A percentile compares a stretch with the other conserved stretches of the same genome.
Evolutionary conservation across 78 protist genomes (phyloP).

Genomic region (Dictyostelium purpureum): DNA sequence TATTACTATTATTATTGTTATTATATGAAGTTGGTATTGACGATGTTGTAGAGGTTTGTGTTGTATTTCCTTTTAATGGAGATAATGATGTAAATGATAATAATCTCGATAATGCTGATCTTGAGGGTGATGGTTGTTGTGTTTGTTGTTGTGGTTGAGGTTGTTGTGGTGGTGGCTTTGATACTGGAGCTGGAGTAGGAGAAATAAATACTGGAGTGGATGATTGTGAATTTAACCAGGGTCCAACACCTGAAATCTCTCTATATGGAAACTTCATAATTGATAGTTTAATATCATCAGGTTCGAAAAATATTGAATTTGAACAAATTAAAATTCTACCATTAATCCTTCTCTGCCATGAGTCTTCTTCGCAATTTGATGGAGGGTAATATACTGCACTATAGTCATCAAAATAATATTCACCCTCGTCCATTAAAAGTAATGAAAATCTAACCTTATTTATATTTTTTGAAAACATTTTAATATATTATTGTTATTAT

Average conservation of each 20-base stretch:
- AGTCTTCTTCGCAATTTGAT: slow-evolving; percentile 35
- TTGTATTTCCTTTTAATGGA: not conserved
- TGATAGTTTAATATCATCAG: slow-evolving; percentile 74
- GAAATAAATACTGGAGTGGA: not conserved
- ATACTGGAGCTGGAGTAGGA: not conserved
- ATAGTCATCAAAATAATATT: slow-evolving; percentile 83
- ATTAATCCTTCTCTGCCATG: slow-evolving; percentile 37
- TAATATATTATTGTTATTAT: not conserved
- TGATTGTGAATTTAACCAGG: slow-evolving; percentile 11
- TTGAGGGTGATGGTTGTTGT: not conserved
- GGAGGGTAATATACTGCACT: slow-evolving; percentile 77
- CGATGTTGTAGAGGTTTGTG: not conserved
- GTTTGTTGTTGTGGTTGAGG: not conserved
- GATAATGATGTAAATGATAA: not conserved
- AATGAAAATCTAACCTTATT: slow-evolving; percentile 67
- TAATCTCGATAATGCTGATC: not conserved
- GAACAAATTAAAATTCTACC: slow-evolving; percentile 83
- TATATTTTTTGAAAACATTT: slow-evolving; percentile 55
- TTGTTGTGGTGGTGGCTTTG: not conserved
- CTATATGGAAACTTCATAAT: slow-evolving; percentile 70
- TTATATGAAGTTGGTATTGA: not conserved
- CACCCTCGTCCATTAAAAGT: slow-evolving; percentile 84
- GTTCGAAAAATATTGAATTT: slow-evolving; percentile 83
- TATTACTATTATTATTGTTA: not conserved
- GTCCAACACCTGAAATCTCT: slow-evolving; percentile 5